These are phyloP conservation scores for Fusarium fujikuroi DNA, from an alignment of 2,329 filamentous ascomycete species.

Conservation along the genomic window DNA sequence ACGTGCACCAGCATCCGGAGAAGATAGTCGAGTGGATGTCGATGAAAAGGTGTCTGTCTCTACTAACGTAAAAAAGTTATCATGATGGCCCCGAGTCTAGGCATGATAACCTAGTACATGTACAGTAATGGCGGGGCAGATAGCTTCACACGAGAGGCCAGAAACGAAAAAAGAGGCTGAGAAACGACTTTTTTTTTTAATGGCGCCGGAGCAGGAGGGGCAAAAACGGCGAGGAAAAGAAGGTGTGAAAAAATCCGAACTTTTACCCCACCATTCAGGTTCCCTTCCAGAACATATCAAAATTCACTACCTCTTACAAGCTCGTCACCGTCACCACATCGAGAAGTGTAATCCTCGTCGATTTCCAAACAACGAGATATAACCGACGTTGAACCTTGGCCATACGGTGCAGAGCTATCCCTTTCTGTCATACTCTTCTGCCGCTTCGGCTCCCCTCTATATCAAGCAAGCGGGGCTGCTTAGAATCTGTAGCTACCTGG, in stretches of 20 bases:
- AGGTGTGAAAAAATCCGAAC: slow-evolving; percentile 15
- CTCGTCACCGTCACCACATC: slow-evolving; percentile 22
- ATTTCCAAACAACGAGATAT: slow-evolving; percentile 3
- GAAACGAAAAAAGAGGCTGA: background rate
- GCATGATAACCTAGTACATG: slow-evolving; percentile 24
- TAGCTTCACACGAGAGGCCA: background rate
- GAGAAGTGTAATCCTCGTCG: slow-evolving; percentile 9
- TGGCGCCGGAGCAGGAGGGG: slow-evolving; percentile 6
- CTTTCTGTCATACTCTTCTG: background rate
- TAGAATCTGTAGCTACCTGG: slow-evolving; percentile 16
- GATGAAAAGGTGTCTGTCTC: background rate
- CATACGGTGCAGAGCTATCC: background rate
- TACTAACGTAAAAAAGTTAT: slow-evolving; percentile 17
- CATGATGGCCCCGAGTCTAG: slow-evolving; percentile 22
- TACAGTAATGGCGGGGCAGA: slow-evolving; percentile 34
- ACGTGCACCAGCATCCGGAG: slow-evolving; percentile 38
- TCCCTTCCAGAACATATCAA: slow-evolving; percentile 26
- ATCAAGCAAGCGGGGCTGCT: slow-evolving; percentile 27
- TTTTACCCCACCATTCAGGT: slow-evolving; percentile 33
- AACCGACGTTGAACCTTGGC: background rate
- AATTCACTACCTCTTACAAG: slow-evolving; percentile 14
- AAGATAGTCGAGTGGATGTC: slow-evolving; percentile 21
- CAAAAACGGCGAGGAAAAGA: slow-evolving; percentile 7
- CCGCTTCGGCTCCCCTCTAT: slow-evolving; percentile 7
- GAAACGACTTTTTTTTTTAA: background rate